These are phyloP conservation scores for Blakeslea trispora DNA, from an alignment of 371 early-diverging fungal genomes.

Conservation along the genomic window DNA sequence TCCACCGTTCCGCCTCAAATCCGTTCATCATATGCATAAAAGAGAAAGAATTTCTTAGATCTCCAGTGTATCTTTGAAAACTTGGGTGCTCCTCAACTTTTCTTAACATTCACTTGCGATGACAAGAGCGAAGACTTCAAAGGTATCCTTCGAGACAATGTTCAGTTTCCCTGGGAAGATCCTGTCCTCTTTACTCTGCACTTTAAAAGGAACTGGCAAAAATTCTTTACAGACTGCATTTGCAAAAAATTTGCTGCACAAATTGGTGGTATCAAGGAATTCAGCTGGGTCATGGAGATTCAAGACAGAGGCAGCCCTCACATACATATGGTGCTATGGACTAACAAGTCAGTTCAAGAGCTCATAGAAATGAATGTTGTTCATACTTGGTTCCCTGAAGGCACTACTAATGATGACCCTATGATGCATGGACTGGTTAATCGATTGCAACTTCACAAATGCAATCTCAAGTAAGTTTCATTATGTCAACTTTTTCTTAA, in stretches of 20 bases:
- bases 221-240: conserved; percentile 7
- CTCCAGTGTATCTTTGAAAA: background rate
- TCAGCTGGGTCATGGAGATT: conserved; percentile 7
- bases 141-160: background rate
- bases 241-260: conserved; percentile 1
- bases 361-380: conserved; percentile 6
- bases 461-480: conserved; percentile 8
- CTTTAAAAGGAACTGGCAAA: conserved; percentile 4
- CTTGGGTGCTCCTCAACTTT: background rate
- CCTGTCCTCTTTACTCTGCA: conserved; percentile 5
- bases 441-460: conserved; percentile 1
- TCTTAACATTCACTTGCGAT: conserved; percentile 2
- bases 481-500: background rate
- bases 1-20: conserved; percentile 1
- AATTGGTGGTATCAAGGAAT: conserved; percentile 12
- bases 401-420: background rate
- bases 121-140: conserved; percentile 3
- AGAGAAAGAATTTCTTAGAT: background rate
- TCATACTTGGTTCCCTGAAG: background rate
- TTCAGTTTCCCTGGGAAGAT: conserved; percentile 3
- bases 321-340: conserved; percentile 11
- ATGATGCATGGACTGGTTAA: conserved; percentile 5
- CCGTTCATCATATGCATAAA: conserved; percentile 1
- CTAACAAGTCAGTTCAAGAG: background rate
- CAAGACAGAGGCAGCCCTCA: conserved; percentile 3